phyloP scores from a whole-genome alignment of 345 rosid genomes.

The Trapa bicornis region DNA sequence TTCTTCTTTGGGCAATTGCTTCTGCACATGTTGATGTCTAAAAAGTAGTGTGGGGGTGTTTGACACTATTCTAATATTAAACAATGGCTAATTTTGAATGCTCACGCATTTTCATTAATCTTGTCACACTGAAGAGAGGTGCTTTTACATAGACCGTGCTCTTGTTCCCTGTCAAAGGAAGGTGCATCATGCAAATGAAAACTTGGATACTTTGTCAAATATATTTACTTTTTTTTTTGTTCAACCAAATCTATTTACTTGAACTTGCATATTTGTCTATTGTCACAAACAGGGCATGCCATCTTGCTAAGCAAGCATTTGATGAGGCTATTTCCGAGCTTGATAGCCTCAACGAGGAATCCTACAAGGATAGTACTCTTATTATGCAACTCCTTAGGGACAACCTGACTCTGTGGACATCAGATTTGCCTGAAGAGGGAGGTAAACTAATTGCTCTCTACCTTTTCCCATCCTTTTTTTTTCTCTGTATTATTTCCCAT shows the following conservation, averaged over 20 bases:
- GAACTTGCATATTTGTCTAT: neutral
- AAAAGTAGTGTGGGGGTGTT: neutral
- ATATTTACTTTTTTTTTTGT: neutral
- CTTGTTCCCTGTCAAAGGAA: neutral
- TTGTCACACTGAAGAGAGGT: neutral
- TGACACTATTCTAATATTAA: neutral
- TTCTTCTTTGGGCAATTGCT: neutral
- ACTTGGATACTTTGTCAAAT: neutral
- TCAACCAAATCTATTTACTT: neutral
- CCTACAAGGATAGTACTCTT: conserved; percentile 80
- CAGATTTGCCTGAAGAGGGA: conserved; percentile 76
- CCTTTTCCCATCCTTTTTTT: neutral
- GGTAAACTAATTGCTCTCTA: conserved; percentile 22
- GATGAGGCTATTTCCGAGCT: conserved; percentile 81
- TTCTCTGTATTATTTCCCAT: too few relatives aligned
- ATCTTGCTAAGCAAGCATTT: conserved; percentile 77
- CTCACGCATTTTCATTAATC: neutral
- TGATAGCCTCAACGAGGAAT: conserved; percentile 77
- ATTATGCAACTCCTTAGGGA: conserved; percentile 90
- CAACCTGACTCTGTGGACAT: conserved; percentile 72
- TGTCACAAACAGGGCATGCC: conserved; percentile 50
- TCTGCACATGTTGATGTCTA: neutral
- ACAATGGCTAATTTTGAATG: neutral
- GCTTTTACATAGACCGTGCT: neutral
- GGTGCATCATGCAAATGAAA: neutral